Conservation (phyloP, 2,329 filamentous ascomycete genomes). For the Talaromyces sp. region DNA sequence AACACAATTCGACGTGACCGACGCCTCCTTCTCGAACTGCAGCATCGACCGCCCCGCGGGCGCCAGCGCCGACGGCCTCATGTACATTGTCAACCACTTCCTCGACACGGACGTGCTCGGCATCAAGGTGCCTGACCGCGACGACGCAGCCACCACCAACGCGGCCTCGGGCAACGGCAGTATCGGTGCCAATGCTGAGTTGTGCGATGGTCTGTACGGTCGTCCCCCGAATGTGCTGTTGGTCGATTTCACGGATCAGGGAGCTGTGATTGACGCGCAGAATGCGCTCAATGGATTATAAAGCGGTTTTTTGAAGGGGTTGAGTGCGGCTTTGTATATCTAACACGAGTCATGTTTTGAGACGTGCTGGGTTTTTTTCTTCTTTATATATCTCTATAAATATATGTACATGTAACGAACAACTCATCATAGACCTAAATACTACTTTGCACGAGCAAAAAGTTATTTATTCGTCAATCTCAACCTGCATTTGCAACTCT, state of each 20-base stretch:
- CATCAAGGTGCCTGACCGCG: slow-evolving; percentile 38
- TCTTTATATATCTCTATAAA: background rate
- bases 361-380: background rate
- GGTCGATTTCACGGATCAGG: slow-evolving; percentile 42
- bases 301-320: background rate
- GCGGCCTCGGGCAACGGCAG: slow-evolving; percentile 36
- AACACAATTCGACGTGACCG: slow-evolving; percentile 38
- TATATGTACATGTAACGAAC: background rate
- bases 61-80: slow-evolving; percentile 32
- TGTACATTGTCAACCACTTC: slow-evolving; percentile 47
- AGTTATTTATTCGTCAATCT: slow-evolving; percentile 25
- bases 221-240: slow-evolving; percentile 39
- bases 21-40: slow-evolving; percentile 37
- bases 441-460: background rate
- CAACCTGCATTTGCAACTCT: slow-evolving; percentile 33
- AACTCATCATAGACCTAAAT: background rate
- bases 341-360: background rate
- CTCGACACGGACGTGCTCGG: slow-evolving; percentile 38
- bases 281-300: slow-evolving; percentile 33
- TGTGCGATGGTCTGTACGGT: slow-evolving; percentile 34
- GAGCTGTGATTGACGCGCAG: slow-evolving; percentile 38
- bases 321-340: background rate
- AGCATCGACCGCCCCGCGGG: slow-evolving; percentile 38
- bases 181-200: slow-evolving; percentile 36
- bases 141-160: slow-evolving; percentile 35